Evolutionary conservation across 345 rosid species (phyloP).

Genomic region (Lepidium sativum): DNA sequence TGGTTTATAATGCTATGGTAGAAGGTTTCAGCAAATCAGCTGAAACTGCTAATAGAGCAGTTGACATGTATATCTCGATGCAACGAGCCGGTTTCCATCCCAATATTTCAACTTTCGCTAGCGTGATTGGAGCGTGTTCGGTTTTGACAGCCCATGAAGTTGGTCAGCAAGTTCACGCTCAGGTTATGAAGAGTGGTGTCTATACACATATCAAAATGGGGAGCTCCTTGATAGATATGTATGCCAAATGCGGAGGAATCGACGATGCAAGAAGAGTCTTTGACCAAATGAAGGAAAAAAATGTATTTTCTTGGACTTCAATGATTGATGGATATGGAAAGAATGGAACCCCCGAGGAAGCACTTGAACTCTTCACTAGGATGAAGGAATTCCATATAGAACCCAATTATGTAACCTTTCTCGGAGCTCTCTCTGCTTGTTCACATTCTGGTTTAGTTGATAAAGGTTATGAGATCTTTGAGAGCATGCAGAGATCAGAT

Average conservation of each 20-base stretch:
- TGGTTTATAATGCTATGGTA: constrained; percentile 87
- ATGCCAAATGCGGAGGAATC: constrained; percentile 71
- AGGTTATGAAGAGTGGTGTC: constrained; percentile 48
- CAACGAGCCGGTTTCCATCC: constrained; percentile 55
- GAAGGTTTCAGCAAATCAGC: constrained; percentile 75
- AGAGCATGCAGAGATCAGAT: constrained; percentile 72
- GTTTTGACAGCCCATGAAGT: constrained; percentile 48
- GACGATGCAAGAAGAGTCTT: constrained; percentile 57
- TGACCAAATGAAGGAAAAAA: constrained; percentile 52
- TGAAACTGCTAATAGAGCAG: constrained; percentile 46
- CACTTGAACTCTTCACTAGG: constrained; percentile 53
- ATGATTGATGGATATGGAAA: constrained; percentile 97
- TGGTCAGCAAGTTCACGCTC: constrained; percentile 71
- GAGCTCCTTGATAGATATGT: constrained; percentile 89
- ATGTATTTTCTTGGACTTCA: constrained; percentile 89
- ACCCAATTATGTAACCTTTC: constrained; percentile 80
- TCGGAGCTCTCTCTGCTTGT: constrained; percentile 81
- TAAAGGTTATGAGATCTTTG: constrained; percentile 60
- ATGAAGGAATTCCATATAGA: constrained; percentile 43
- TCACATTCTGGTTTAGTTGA: constrained; percentile 71
- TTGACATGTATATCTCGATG: constrained; percentile 54
- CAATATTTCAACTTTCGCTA: constrained; percentile 64
- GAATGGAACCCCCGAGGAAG: constrained; percentile 64
- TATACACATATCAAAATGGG: constrained; percentile 56
- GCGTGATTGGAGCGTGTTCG: constrained; percentile 82